Evolutionary conservation across 495 filamentous ascomycete genomes (phyloP).

Genomic region (Podospora tetraspora): DNA sequence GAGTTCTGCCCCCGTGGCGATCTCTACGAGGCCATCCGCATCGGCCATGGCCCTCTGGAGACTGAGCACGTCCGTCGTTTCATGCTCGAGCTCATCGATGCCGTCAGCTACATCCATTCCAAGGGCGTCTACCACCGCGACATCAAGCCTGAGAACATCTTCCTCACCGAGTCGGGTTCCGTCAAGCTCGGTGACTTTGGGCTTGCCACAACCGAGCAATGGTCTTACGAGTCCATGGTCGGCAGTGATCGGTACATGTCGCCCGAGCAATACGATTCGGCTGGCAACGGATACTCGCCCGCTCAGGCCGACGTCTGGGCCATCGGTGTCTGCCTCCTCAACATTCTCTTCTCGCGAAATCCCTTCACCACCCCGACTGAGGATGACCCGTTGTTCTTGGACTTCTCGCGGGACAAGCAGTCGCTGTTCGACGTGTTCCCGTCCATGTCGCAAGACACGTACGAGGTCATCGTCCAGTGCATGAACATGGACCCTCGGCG

Average conservation of each 20-base stretch:
- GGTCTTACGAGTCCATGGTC: constrained; percentile 85
- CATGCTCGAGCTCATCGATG: constrained; percentile 90
- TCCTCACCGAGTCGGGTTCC: constrained; percentile 74
- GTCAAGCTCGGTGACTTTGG: constrained; percentile 98
- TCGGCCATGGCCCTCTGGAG: constrained; percentile 78
- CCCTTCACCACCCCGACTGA: constrained; percentile 84
- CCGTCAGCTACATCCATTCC: constrained; percentile 83
- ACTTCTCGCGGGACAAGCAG: constrained; percentile 87
- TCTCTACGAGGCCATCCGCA: constrained; percentile 93
- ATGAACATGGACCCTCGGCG: constrained; percentile 86
- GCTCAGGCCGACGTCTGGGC: constrained; percentile 95
- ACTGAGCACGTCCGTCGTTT: constrained; percentile 95
- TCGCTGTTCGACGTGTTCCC: constrained; percentile 97
- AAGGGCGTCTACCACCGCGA: constrained; percentile 94
- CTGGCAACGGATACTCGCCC: constrained; percentile 80
- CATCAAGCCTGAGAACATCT: constrained; percentile 99
- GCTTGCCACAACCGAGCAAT: constrained; percentile 75
- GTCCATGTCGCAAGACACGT: constrained; percentile 96
- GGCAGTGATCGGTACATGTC: constrained; percentile 99
- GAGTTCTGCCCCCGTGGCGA: constrained; percentile 97
- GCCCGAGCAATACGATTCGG: constrained; percentile 91
- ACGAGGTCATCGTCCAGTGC: constrained; percentile 81
- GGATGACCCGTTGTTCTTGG: constrained; percentile 81
- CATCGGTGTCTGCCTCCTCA: constrained; percentile 90
- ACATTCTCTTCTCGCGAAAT: constrained; percentile 92